Conservation (phyloP, 352 stramenopile genomes). For the Pythium volutum region DNA sequence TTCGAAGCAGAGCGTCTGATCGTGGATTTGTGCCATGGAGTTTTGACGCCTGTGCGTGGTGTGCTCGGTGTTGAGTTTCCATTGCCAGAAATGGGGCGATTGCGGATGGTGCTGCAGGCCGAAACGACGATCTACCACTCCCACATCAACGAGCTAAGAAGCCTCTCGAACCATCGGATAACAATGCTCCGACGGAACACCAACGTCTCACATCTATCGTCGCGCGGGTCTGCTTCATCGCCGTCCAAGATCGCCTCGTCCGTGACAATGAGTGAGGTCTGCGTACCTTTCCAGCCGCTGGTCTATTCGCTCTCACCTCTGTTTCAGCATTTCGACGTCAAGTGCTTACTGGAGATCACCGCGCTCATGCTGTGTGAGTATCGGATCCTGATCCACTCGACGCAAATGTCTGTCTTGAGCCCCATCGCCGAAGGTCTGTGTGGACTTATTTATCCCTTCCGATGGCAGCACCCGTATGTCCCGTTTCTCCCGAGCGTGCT, state of each 20-base stretch:
- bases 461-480: constrained; percentile 84
- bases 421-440: constrained; percentile 73
- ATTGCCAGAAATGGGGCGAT: constrained; percentile 27
- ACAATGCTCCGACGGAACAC: constrained; percentile 5
- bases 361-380: constrained; percentile 76
- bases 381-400: constrained; percentile 74
- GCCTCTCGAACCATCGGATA: not conserved
- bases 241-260: constrained; percentile 22
- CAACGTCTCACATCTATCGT: constrained; percentile 2
- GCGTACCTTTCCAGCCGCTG: constrained; percentile 44
- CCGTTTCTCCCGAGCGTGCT: constrained; percentile 76
- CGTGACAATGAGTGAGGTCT: constrained; percentile 32
- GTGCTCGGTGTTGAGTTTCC: constrained; percentile 63
- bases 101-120: constrained; percentile 49
- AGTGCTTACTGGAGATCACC: constrained; percentile 66
- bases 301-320: constrained; percentile 67
- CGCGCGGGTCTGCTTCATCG: constrained; percentile 21
- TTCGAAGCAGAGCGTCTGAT: constrained; percentile 35
- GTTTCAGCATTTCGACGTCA: constrained; percentile 75
- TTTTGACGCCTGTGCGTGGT: constrained; percentile 59
- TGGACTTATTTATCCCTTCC: constrained; percentile 81
- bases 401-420: constrained; percentile 68
- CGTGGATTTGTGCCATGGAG: constrained; percentile 47
- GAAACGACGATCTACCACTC: constrained; percentile 54
- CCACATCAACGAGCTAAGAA: not conserved